phyloP scores from a whole-genome alignment of 108 stramenopile species.

The Skeletonema tropicum region DNA sequence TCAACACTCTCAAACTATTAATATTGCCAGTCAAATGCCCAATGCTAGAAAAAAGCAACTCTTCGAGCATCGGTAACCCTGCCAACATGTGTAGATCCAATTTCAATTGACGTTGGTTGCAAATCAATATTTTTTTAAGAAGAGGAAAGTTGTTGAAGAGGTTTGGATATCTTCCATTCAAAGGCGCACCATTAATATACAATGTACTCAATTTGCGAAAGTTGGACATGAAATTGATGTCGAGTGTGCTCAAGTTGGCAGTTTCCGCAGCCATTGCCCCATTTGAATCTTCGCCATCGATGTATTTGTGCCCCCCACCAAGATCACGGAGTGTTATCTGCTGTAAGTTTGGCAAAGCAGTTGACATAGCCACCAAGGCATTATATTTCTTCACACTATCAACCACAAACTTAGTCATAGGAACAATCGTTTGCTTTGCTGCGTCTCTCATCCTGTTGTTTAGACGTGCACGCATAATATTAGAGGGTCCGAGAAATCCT shows the following conservation, averaged over 20 bases:
- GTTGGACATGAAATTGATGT: too few relatives aligned
- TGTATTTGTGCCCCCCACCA: too few relatives aligned
- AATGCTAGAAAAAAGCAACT: too few relatives aligned
- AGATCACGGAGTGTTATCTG: neutral
- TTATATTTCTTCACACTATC: neutral
- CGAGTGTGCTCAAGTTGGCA: too few relatives aligned
- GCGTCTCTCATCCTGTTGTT: slow-evolving; percentile 4
- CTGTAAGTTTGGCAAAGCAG: neutral
- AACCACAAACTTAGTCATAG: slow-evolving; percentile 4
- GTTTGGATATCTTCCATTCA: neutral
- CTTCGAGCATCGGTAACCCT: slow-evolving; percentile 8
- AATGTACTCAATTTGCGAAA: too few relatives aligned
- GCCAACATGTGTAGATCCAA: slow-evolving; percentile 6
- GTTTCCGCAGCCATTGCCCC: too few relatives aligned
- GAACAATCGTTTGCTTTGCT: neutral
- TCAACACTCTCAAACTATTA: neutral
- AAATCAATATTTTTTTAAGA: neutral
- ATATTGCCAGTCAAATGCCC: neutral
- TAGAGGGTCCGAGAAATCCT: neutral
- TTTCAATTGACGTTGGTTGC: neutral
- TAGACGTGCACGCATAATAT: slow-evolving; percentile 1
- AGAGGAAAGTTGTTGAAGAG: neutral
- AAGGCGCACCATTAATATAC: neutral
- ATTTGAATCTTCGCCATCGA: too few relatives aligned
- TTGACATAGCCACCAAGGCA: neutral